Base-by-base conservation (phyloP, 352 stramenopile genomes). In the Phytopythium vexans region DNA sequence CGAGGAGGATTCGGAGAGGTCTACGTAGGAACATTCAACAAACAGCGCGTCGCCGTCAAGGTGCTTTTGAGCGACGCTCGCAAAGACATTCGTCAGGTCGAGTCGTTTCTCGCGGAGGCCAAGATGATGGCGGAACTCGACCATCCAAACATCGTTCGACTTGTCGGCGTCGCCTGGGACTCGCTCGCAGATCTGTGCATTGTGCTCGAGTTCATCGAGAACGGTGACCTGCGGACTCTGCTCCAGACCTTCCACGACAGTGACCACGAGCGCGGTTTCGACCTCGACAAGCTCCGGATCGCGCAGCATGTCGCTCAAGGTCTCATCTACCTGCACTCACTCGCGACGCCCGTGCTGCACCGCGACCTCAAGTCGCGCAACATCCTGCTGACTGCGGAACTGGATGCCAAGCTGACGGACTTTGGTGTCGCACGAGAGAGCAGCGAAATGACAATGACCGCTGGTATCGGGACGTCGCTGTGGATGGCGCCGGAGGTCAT, bases 331-430 rank as follows among this genome's bases (percentile, higher is more conserved):
- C n/a, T n/a, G n/a, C n/a, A n/a, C n/a, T n/a, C n/a, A n/a, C n/a
- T n/a, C n/a, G n/a, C n/a, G n/a, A n/a, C n/a, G n/a, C n/a, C n/a
- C n/a, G 65, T 73, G 32, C 40, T 73, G 31, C 77, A 88, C 53
- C 74, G 77, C 52, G 77, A 88, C 44, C 68, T 88, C 46, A 88
- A 88, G 60, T 83, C 68, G 3, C 77, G 72, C 54, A 88, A 86
- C 62, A 76, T 86, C 51, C 62, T 88, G 34, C 52, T 88, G 5
- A 70, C 56, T 15, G 33, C 27, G 21, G 63, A 62, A 10, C 42
- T 74, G 3, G 59, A 77, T 16, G 72, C 72, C 7, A 74, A 70
- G 38, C 47, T 86, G 31, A 80, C 72, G 10, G 75, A 84, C 63
- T 86, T 86, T 70, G 72, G 72, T n/a, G n/a, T n/a, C n/a, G n/a